Percentiles rank a stretch among this genome's conserved stretches.
phyloP scores from a whole-genome alignment of 345 rosid genomes.

The Erodium maritimum region DNA sequence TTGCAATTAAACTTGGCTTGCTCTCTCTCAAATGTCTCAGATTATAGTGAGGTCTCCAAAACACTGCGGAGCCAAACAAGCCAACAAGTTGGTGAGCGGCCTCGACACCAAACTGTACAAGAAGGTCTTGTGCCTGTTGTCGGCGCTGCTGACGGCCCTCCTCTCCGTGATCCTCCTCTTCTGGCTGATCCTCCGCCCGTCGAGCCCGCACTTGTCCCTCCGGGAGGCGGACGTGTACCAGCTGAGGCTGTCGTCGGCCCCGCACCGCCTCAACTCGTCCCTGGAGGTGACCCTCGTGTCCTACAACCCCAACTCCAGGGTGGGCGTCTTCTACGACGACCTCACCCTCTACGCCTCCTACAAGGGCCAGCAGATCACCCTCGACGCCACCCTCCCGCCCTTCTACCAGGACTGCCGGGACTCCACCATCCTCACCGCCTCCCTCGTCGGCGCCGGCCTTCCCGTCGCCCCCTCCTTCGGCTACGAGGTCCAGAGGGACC shows the following conservation, averaged over 20 bases:
- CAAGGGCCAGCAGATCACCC: conserved; percentile 72
- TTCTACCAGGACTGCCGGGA: conserved; percentile 73
- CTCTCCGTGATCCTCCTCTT: conserved; percentile 44
- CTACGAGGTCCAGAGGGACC: conserved; percentile 52
- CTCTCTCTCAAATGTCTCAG: conserved; percentile 62
- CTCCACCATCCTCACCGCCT: conserved; percentile 46
- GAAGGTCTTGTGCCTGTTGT: conserved; percentile 43
- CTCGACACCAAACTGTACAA: conserved; percentile 30
- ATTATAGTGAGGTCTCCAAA: conserved; percentile 44
- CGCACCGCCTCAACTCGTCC: conserved; percentile 79
- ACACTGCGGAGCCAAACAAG: conserved; percentile 51
- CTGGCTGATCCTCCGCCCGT: conserved; percentile 67
- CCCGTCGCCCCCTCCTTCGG: conserved; percentile 57
- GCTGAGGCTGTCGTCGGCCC: conserved; percentile 44
- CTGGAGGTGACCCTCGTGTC: conserved; percentile 54
- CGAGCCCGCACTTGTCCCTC: conserved; percentile 66
- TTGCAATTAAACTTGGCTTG: background rate
- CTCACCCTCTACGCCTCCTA: conserved; percentile 50
- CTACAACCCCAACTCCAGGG: conserved; percentile 56
- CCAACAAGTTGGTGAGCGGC: conserved; percentile 9
- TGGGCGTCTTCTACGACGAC: conserved; percentile 73
- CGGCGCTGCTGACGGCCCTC: conserved; percentile 34
- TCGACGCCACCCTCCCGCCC: conserved; percentile 42
- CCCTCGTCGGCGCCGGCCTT: conserved; percentile 43
- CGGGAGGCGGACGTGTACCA: conserved; percentile 44